A percentile compares a stretch with the other conserved stretches of the same genome.
These are phyloP conservation scores for Cryphonectria japonica DNA, from an alignment of 2,329 filamentous ascomycete genomes.

Conservation along the genomic window DNA sequence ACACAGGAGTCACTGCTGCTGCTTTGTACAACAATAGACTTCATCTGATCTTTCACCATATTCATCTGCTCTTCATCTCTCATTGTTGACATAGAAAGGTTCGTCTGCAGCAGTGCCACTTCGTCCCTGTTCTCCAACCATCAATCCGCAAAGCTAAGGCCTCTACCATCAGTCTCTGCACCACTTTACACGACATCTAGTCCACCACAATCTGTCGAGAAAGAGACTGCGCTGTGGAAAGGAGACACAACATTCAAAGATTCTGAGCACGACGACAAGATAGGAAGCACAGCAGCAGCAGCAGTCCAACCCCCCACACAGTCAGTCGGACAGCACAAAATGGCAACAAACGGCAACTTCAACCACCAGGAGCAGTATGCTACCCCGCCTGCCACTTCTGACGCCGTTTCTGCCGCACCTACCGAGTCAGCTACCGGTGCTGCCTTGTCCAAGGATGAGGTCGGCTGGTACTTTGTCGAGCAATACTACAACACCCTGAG, in stretches of 20 bases:
- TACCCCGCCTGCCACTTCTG: constrained; percentile 38
- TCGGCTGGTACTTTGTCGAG: constrained; percentile 99
- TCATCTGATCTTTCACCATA: background rate
- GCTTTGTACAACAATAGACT: background rate
- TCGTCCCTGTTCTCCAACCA: background rate
- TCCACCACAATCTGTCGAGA: background rate
- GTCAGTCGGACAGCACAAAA: constrained; percentile 39
- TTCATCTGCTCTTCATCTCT: background rate
- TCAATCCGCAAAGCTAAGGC: constrained; percentile 5
- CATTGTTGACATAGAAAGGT: background rate
- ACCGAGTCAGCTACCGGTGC: constrained; percentile 38
- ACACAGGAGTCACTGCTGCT: background rate
- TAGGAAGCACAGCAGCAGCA: background rate
- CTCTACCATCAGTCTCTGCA: background rate
- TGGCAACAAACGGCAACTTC: constrained; percentile 63
- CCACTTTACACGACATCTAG: constrained; percentile 2
- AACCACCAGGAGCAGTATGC: constrained; percentile 50
- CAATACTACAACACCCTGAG: constrained; percentile 98
- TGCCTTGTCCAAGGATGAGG: constrained; percentile 79
- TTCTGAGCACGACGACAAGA: background rate
- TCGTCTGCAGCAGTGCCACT: background rate
- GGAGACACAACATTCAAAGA: background rate
- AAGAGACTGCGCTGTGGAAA: background rate
- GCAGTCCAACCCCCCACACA: constrained; percentile 4
- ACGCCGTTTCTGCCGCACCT: constrained; percentile 35